These are phyloP conservation scores for Suillus spraguei DNA, from an alignment of 768 basidiomycete genomes.

Conservation along the genomic window DNA sequence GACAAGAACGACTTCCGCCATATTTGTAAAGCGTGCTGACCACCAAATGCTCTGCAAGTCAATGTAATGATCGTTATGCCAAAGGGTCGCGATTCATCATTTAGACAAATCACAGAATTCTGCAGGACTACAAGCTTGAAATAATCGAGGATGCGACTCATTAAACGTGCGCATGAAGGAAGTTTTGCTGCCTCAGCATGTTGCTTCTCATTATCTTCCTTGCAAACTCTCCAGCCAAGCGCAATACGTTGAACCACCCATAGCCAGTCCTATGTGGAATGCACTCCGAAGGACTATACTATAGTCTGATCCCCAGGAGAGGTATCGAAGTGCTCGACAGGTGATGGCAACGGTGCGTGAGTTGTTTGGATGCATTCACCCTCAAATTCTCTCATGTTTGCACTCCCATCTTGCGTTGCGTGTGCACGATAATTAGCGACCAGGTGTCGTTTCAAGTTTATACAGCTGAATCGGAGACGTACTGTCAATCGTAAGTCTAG, in stretches of 20 bases:
- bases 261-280: not conserved
- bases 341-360: not conserved
- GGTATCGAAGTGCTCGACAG: not conserved
- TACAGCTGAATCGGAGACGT: not conserved
- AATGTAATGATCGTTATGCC: not conserved
- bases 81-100: not conserved
- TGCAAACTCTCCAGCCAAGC: not conserved
- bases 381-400: too few species aligned
- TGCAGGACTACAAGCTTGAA: not conserved
- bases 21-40: not conserved
- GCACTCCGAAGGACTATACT: not conserved
- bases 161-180: not conserved
- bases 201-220: not conserved
- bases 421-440: not conserved
- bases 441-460: not conserved
- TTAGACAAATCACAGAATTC: not conserved
- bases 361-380: too few species aligned
- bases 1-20: not conserved
- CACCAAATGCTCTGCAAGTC: not conserved
- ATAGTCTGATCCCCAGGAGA: not conserved
- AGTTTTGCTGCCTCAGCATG: not conserved
- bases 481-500: not conserved
- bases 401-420: not conserved
- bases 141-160: not conserved
- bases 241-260: not conserved